Base-by-base conservation (phyloP, 495 filamentous ascomycete species). In the Amphirosellinia nigrospora region DNA sequence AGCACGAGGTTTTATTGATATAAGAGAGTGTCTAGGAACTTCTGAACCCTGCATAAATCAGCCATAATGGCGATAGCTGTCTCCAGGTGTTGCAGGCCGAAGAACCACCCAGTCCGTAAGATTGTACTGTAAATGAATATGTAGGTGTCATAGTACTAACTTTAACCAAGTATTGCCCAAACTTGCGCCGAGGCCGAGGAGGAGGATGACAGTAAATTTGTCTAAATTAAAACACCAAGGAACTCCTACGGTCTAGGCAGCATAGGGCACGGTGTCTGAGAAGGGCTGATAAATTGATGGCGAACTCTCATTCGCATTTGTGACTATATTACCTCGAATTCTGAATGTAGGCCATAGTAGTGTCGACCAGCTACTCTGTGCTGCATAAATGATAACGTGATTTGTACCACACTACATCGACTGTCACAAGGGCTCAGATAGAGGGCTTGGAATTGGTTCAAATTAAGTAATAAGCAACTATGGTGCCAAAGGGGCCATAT, bases 31-130 rank as follows among this genome's bases (percentile, higher is more conserved):
- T n/a, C n/a, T n/a, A n/a, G n/a, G n/a, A n/a, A n/a, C n/a, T n/a
- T n/a, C n/a, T n/a, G n/a, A n/a, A n/a, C n/a, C n/a, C n/a, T n/a
- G n/a, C n/a, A n/a, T n/a, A n/a, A n/a, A n/a, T n/a, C n/a, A n/a
- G n/a, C n/a, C n/a, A n/a, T n/a, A n/a, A n/a, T n/a, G n/a, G n/a
- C n/a, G n/a, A n/a, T n/a, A n/a, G n/a, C n/a, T n/a, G n/a, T n/a
- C n/a, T n/a, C n/a, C n/a, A n/a, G n/a, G n/a, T n/a, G n/a, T n/a
- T n/a, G n/a, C n/a, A n/a, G n/a, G 96, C 75, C 91, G 96, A 76
- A 89, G 96, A 76, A 98, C 98, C 82, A 97, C 96, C 76, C 94
- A 98, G 87, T 88, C 88, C 94, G 96, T 52, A 64, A 48, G 61
- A 21, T 7, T 64, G 10, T n/a, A n/a, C 13, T 43, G 72, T 77